These are phyloP conservation scores for Solanum boliviense DNA, from an alignment of 257 asterid species.

Conservation along the genomic window DNA sequence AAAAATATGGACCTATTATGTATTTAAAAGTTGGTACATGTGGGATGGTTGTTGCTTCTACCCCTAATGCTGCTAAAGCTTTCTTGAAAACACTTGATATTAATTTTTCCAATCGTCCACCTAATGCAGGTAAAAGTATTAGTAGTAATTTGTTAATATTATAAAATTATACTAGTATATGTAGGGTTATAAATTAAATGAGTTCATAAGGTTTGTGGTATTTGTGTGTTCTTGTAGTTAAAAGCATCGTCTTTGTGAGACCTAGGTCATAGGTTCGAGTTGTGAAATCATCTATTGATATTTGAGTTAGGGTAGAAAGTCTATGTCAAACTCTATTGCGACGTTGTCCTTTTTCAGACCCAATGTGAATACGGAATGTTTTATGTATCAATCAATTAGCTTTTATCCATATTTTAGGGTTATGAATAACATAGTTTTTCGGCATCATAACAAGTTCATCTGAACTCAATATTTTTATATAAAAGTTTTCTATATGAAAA, in stretches of 20 bases:
- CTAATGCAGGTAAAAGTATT: conserved; percentile 17
- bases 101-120: conserved; percentile 34
- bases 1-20: conserved; percentile 32
- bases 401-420: neutral
- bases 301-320: neutral
- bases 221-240: neutral
- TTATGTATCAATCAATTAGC: neutral
- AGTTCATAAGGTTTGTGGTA: neutral
- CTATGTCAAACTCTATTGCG: neutral
- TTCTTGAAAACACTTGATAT: conserved; percentile 31
- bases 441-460: neutral
- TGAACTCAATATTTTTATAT: neutral
- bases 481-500: neutral
- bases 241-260: neutral
- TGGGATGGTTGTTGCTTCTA: conserved; percentile 38
- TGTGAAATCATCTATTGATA: neutral
- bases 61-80: conserved; percentile 31
- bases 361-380: neutral
- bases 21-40: conserved; percentile 30
- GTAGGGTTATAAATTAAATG: neutral
- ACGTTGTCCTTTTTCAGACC: fast-evolving
- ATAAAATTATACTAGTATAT: neutral
- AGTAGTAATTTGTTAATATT: neutral
- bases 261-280: neutral
- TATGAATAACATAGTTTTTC: neutral